Evolutionary conservation across 768 basidiomycete species (phyloP).

Genomic region (Trametes coccinea): DNA sequence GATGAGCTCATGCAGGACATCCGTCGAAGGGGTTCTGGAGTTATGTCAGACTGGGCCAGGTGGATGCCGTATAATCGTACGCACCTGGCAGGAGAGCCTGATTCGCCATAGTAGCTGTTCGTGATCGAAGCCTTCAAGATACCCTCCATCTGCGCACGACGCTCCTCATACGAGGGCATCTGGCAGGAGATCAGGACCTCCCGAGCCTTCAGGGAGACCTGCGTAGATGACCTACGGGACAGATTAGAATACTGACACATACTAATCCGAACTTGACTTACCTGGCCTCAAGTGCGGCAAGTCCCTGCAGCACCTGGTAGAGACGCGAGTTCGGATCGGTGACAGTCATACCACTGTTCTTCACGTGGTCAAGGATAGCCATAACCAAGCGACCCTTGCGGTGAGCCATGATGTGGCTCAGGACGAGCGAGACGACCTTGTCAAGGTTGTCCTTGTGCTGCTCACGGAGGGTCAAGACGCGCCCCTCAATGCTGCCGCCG

Average conservation of each 20-base stretch:
- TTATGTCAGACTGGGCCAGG: background rate
- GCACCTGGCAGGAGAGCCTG: slow-evolving; percentile 60
- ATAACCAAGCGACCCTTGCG: slow-evolving; percentile 89
- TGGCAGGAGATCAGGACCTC: slow-evolving; percentile 96
- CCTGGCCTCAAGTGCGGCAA: slow-evolving; percentile 90
- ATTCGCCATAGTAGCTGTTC: slow-evolving; percentile 88
- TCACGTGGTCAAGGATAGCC: slow-evolving; percentile 86
- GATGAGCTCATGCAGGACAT: slow-evolving; percentile 88
- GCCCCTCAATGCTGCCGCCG: slow-evolving; percentile 90
- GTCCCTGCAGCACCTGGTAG: slow-evolving; percentile 73
- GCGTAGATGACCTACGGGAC: slow-evolving; percentile 73
- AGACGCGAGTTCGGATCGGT: slow-evolving; percentile 74
- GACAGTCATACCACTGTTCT: slow-evolving; percentile 72
- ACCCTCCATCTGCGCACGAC: slow-evolving; percentile 89
- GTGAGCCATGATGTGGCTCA: slow-evolving; percentile 95
- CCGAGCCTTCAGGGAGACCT: slow-evolving; percentile 91
- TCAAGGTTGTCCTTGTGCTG: slow-evolving; percentile 92
- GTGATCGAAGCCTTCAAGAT: slow-evolving; percentile 88
- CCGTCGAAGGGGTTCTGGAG: slow-evolving; percentile 74
- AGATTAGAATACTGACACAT: background rate
- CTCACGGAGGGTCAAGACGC: slow-evolving; percentile 87
- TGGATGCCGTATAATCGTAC: slow-evolving; percentile 1
- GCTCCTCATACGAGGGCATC: slow-evolving; percentile 97
- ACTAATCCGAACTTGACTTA: slow-evolving; percentile 36
- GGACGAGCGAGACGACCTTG: slow-evolving; percentile 79